phyloP scores from a whole-genome alignment of 2,329 filamentous ascomycete species.

The Rachicladosporium sp. region DNA sequence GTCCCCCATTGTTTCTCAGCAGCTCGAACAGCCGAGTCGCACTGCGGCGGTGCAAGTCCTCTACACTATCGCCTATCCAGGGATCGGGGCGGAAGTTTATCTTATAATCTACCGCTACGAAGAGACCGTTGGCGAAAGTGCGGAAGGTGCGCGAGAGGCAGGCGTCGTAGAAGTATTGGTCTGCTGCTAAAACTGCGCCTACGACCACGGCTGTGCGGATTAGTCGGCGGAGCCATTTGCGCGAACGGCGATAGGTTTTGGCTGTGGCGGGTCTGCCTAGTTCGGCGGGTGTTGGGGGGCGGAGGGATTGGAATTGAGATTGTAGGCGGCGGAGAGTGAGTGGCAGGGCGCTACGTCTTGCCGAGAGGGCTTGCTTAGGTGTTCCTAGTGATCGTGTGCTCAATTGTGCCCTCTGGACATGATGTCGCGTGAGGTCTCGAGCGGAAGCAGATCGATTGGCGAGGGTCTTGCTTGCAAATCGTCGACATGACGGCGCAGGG shows the following conservation, averaged over 20 bases:
- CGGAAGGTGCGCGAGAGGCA: slow-evolving; percentile 65
- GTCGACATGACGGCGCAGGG: slow-evolving; percentile 18
- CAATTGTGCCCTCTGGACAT: background rate
- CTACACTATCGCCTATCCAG: slow-evolving; percentile 57
- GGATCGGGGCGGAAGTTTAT: slow-evolving; percentile 82
- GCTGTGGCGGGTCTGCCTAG: slow-evolving; percentile 60
- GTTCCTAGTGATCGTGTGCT: slow-evolving; percentile 11
- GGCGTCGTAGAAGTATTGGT: slow-evolving; percentile 65
- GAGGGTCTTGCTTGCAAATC: slow-evolving; percentile 18
- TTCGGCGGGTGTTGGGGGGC: slow-evolving; percentile 64
- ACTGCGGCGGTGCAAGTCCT: slow-evolving; percentile 69
- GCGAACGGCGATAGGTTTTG: slow-evolving; percentile 56
- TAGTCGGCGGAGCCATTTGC: slow-evolving; percentile 67
- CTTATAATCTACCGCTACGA: slow-evolving; percentile 89
- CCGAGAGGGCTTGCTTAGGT: no score
- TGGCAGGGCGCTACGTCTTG: background rate
- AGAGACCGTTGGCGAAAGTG: slow-evolving; percentile 67
- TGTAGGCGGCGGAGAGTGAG: slow-evolving; percentile 10
- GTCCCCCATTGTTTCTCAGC: slow-evolving; percentile 72
- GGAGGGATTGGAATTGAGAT: slow-evolving; percentile 30
- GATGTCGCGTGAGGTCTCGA: slow-evolving; percentile 10
- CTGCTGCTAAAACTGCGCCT: slow-evolving; percentile 54
- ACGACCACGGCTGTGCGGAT: slow-evolving; percentile 47
- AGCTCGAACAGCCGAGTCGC: slow-evolving; percentile 74
- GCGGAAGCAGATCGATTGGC: slow-evolving; percentile 12